Conservation (phyloP, 768 basidiomycete genomes). For the Pleurotus cornucopiae region DNA sequence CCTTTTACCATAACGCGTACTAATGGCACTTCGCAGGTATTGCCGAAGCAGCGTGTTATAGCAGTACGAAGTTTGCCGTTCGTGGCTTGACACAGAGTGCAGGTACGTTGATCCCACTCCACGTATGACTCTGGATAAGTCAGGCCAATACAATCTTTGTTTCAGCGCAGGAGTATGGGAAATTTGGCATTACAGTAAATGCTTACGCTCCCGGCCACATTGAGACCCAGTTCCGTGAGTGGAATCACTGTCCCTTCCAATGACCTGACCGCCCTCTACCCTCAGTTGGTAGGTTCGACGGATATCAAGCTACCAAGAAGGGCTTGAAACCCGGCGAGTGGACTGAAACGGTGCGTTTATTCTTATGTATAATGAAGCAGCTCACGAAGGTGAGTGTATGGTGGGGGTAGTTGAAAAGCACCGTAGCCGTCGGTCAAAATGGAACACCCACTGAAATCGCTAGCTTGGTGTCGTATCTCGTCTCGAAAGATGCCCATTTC, state of each 20-base stretch:
- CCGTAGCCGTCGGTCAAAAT: constrained; percentile 1
- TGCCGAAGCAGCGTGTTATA: constrained; percentile 20
- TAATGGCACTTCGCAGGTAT: constrained; percentile 4
- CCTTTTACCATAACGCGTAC: no score
- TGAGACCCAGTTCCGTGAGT: constrained; percentile 25
- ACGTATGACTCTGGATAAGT: neutral
- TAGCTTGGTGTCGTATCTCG: constrained; percentile 26
- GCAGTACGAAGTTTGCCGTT: constrained; percentile 36
- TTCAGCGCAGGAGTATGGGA: constrained; percentile 24
- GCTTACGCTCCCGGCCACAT: constrained; percentile 33
- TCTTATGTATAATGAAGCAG: neutral
- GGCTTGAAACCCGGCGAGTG: neutral
- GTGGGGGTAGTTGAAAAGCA: neutral
- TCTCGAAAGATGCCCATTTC: constrained; percentile 23
- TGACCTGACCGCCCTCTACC: neutral
- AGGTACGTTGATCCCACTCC: constrained; percentile 10
- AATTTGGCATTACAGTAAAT: constrained; percentile 33
- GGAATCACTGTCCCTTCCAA: neutral
- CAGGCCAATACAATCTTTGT: constrained; percentile 5
- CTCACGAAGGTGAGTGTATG: no score
- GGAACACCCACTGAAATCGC: constrained; percentile 24
- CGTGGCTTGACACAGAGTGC: constrained; percentile 32
- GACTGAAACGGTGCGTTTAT: neutral
- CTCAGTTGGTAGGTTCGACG: constrained; percentile 6
- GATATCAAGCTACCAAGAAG: constrained; percentile 4